Evolutionary conservation across 441 rosid genomes (phyloP), one percentile per base, ranked within the genome.

Genomic region (Populus hybrid): DNA sequence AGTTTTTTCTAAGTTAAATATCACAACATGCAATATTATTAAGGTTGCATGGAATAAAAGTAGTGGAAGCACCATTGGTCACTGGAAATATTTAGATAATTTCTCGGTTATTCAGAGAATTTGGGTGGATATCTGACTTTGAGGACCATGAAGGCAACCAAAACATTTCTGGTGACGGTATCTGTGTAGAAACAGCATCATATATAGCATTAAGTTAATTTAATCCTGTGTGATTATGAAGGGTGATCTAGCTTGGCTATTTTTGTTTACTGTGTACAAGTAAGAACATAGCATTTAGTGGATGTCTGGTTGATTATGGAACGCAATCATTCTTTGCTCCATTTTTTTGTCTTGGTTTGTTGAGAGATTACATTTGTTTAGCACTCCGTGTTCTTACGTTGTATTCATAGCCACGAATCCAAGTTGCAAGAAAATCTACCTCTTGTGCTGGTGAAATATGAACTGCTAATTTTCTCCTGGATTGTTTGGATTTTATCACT

Each of bases 1-100:
- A 82, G 82, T 81, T 85, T 80, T 75, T 69, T 88, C 69, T 87
- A 73, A 72, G 67, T 46, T 12, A 46, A 12, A 46, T 14, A 12
- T 4, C 57, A 46, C 57, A 46, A 12, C 57, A 46, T 46, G 57
- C 3, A 46, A 46, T 46, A 46, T 12, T 46, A 46, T 14, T 46
- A 12, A 4, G 57, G 57, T 46, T 14, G 57, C 57, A 12, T 46
- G 57, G 57, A 46, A 46, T 46, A 12, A 3, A 46, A 46, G 57
- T 4, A 46, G 18, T 46, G 57, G 20, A 12, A 46, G 20, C 57
- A 46, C 57, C 57, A 4, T 46, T 46, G 57, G 57, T 14, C 20
- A 46, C 57, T 46, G 57, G 57, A 46, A 46, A 46, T 46, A 46
- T 46, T 46, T 4, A 46, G 57, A 46, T 4, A 4, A 46, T 46